Percentiles rank a stretch among this genome's conserved stretches.
These are phyloP conservation scores for Alternaria sp. DNA, from an alignment of 2,329 filamentous ascomycete species.

Conservation along the genomic window DNA sequence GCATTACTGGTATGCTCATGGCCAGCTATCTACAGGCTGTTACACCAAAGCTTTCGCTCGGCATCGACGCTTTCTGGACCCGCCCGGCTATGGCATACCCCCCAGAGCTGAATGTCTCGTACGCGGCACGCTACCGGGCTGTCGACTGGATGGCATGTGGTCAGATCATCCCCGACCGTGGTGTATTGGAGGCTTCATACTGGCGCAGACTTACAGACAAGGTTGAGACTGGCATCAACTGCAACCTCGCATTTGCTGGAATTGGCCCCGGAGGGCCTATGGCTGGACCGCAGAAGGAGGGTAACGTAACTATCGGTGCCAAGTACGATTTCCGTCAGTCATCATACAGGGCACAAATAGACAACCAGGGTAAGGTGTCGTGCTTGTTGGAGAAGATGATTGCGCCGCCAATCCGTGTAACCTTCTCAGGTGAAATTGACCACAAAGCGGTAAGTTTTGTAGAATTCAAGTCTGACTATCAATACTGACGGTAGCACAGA, in stretches of 20 bases:
- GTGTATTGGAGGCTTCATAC: conserved; percentile 83
- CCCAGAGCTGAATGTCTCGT: conserved; percentile 90
- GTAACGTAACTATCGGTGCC: conserved; percentile 87
- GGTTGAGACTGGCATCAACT: conserved; percentile 94
- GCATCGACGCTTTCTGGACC: conserved; percentile 94
- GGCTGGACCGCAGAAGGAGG: conserved; percentile 79
- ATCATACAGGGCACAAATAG: conserved; percentile 93
- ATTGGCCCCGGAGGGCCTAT: conserved; percentile 70
- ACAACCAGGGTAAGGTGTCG: conserved; percentile 92
- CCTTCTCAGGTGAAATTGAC: conserved; percentile 96
- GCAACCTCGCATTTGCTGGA: conserved; percentile 82
- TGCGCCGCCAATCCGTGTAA: conserved; percentile 89
- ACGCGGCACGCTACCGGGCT: conserved; percentile 90
- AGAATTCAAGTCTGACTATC: neutral
- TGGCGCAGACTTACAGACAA: conserved; percentile 93
- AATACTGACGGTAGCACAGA: conserved; percentile 63
- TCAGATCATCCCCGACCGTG: conserved; percentile 88
- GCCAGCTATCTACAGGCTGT: conserved; percentile 95
- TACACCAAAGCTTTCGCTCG: conserved; percentile 85
- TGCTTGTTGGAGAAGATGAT: conserved; percentile 96
- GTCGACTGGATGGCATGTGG: conserved; percentile 92
- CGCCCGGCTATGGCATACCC: conserved; percentile 82
- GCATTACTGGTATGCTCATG: conserved; percentile 93
- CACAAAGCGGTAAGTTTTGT: conserved; percentile 83
- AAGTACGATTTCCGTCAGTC: conserved; percentile 99